Evolutionary conservation across 345 rosid species (phyloP).

Genomic region (Populus alba): DNA sequence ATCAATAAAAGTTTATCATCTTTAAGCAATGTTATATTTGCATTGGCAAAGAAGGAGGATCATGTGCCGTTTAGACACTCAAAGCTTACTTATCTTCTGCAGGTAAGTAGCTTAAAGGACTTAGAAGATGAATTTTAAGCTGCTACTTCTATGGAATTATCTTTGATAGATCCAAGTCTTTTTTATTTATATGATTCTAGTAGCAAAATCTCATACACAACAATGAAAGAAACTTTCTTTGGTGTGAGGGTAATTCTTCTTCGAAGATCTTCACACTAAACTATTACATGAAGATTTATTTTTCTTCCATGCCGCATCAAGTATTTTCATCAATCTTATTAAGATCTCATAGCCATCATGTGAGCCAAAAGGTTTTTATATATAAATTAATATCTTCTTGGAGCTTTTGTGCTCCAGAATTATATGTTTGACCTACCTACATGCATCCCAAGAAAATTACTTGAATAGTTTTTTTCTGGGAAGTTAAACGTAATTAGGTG

Average conservation of each 20-base stretch:
- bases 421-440: neutral
- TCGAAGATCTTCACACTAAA: neutral
- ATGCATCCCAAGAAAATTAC: neutral
- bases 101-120: conserved; percentile 44
- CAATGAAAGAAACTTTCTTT: neutral
- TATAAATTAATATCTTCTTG: neutral
- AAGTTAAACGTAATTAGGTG: neutral
- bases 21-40: conserved; percentile 83
- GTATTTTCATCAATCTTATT: neutral
- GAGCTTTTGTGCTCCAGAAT: neutral
- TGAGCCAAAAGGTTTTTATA: neutral
- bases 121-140: neutral
- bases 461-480: neutral
- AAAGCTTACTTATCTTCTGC: conserved; percentile 95
- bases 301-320: neutral
- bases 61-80: conserved; percentile 92
- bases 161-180: neutral
- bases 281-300: neutral
- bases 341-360: neutral
- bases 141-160: neutral
- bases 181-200: neutral
- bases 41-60: conserved; percentile 91
- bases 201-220: neutral
- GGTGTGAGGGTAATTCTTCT: neutral
- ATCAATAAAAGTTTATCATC: conserved; percentile 92